phyloP scores from a whole-genome alignment of 176 grass and related monocot genomes.

The Carex kokanica region DNA sequence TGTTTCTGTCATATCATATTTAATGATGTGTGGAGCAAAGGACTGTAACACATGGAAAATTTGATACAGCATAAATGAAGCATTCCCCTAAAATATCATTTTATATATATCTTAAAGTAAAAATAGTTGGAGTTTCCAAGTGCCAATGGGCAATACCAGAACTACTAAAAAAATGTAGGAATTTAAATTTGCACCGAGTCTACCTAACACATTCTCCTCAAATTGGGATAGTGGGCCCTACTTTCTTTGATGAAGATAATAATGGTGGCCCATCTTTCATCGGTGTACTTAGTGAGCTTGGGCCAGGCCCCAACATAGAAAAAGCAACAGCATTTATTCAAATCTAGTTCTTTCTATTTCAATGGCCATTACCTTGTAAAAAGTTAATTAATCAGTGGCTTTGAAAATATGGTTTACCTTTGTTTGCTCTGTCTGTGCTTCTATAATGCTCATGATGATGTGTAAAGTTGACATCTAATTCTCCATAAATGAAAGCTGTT shows the following conservation, averaged over 20 bases:
- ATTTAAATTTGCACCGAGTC: conserved; percentile 9
- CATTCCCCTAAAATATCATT: too few relatives aligned
- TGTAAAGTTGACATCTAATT: conserved; percentile 9
- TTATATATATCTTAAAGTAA: background rate
- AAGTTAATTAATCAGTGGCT: background rate
- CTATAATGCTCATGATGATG: background rate
- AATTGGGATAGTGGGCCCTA: background rate
- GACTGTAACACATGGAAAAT: too few relatives aligned
- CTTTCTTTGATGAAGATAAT: conserved; percentile 14
- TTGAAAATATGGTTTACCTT: background rate
- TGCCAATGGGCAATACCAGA: background rate
- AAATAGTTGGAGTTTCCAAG: background rate
- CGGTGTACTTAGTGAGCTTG: conserved; percentile 20
- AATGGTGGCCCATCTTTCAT: conserved; percentile 10
- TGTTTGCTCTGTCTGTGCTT: background rate
- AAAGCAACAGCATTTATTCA: conserved; percentile 15
- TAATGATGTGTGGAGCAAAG: background rate
- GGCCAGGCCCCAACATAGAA: conserved; percentile 18
- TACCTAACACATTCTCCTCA: background rate
- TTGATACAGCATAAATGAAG: too few relatives aligned
- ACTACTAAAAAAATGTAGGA: background rate
- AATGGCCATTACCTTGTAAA: conserved; percentile 10
- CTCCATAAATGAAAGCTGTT: conserved; percentile 11
- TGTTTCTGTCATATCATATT: background rate
- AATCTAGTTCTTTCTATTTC: conserved; percentile 16